A percentile compares a stretch with the other conserved stretches of the same genome.
phyloP scores from a whole-genome alignment of 495 filamentous ascomycete species.

The Hamigera avellanea region DNA sequence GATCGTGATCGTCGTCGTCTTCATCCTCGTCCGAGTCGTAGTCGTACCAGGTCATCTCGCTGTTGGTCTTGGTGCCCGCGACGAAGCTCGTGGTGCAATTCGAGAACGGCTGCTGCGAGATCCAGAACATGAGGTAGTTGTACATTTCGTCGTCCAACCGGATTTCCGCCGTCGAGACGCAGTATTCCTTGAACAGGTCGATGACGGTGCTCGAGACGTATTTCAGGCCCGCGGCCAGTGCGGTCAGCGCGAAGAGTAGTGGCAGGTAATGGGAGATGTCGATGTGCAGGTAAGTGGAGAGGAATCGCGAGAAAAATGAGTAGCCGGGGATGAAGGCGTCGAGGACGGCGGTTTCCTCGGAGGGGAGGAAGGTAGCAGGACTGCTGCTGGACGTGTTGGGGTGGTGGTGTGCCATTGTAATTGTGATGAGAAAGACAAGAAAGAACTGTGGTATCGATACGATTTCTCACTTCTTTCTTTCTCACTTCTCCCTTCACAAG shows the following conservation, averaged over 20 bases:
- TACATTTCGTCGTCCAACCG: constrained; percentile 57
- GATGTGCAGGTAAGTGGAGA: constrained; percentile 50
- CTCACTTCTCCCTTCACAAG: too few species aligned
- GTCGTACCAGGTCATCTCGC: constrained; percentile 33
- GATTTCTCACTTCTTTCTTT: too few species aligned
- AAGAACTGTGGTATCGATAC: neutral
- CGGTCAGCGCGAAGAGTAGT: constrained; percentile 38
- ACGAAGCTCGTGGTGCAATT: constrained; percentile 47
- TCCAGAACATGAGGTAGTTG: constrained; percentile 60
- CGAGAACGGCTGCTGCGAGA: constrained; percentile 47
- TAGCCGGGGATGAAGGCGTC: constrained; percentile 69
- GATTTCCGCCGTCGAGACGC: constrained; percentile 49
- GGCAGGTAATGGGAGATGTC: constrained; percentile 65
- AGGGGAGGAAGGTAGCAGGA: constrained; percentile 5
- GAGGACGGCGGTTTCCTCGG: constrained; percentile 42
- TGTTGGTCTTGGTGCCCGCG: constrained; percentile 46
- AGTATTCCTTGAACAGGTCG: constrained; percentile 15
- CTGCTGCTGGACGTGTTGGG: neutral
- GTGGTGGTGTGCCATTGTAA: neutral
- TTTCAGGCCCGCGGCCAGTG: constrained; percentile 36
- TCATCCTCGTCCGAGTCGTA: constrained; percentile 32
- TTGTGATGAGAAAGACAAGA: neutral
- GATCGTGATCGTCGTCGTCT: constrained; percentile 21
- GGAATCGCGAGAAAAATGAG: constrained; percentile 45
- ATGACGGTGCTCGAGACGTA: constrained; percentile 36